These are phyloP conservation scores for Nakazawaea sp. DNA, from an alignment of 805 yeast genomes.

Conservation along the genomic window DNA sequence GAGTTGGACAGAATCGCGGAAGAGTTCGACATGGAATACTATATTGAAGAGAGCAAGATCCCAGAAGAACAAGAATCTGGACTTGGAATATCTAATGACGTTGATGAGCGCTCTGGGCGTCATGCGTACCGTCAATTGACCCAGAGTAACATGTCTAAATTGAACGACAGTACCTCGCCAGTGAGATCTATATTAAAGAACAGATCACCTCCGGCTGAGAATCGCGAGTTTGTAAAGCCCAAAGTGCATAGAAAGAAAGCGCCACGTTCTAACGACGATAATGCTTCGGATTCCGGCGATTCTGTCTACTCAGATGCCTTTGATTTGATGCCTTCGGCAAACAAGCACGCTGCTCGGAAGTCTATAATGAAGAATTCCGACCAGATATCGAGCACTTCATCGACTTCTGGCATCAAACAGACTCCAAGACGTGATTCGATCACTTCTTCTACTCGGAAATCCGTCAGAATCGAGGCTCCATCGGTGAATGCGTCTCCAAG, in stretches of 20 bases:
- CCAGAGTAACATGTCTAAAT: background rate
- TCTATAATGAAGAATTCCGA: background rate
- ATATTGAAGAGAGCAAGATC: constrained; percentile 7
- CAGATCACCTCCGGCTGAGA: background rate
- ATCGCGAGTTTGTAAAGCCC: no score
- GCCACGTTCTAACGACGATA: constrained; percentile 4
- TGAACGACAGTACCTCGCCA: constrained; percentile 12
- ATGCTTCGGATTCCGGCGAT: constrained; percentile 14
- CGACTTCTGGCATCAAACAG: background rate
- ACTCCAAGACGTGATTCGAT: constrained; percentile 2
- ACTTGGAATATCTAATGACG: constrained; percentile 4
- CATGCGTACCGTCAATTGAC: constrained; percentile 3
- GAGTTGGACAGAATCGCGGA: constrained; percentile 25
- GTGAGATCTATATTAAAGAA: constrained; percentile 17
- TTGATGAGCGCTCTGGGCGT: background rate
- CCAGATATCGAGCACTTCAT: background rate
- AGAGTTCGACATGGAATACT: constrained; percentile 17
- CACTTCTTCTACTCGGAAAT: constrained; percentile 10
- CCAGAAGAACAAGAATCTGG: constrained; percentile 9
- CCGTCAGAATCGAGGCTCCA: constrained; percentile 9
- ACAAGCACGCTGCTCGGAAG: background rate
- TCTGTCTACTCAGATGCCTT: constrained; percentile 20
- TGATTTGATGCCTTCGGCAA: constrained; percentile 6
- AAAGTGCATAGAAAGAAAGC: background rate
- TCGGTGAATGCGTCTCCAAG: background rate